Evolutionary conservation across 805 yeast genomes (phyloP), one percentile per base, ranked within the genome.

Genomic region (Suhomyces tanzawaensis): DNA sequence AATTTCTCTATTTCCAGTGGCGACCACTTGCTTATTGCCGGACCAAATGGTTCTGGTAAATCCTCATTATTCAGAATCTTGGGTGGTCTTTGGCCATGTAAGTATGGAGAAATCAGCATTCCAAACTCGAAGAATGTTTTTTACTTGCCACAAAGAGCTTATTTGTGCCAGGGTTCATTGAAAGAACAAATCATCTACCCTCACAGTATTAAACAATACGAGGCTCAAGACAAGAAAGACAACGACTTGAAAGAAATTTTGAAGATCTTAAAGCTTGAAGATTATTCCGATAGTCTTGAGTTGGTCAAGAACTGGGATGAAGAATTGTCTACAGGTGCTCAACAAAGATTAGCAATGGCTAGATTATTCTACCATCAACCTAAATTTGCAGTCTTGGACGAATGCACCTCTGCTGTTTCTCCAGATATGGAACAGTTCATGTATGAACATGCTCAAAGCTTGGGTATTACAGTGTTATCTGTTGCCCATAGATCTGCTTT

Each of bases 31-130:
- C 71, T 90, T 37, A 89, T 90, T 56, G 89, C 91, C 7, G 98
- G 98, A 0, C 97, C 97, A 11, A 90, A 90, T 55, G 98, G 98
- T 1, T 85, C 95, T 46, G 98, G 98, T 19, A 90, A 90, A 63
- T 89, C 96, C 0, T 90, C 97, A 0, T 66, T 90, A 40, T 90
- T 90, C 60, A 76, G 98, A 55, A 77, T 90, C 52, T 72, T 90
- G 32, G 96, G 97, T 39, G 96, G 96, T 0, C 70, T 90, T 48
- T 90, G 98, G 98, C 95, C 93, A 3, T 81, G 89, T 15, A 68
- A 74, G 31, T 60, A 64, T 9, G 82, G 82, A 9, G 57, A 63
- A 17, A 72, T 86, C 27, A 74, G 74, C 4, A 77, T 85, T 19
- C 95, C 95, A 5, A 70, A 71, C 29, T 66, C 76, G 3, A 75